phyloP scores from a whole-genome alignment of 495 filamentous ascomycete species.

The Hypoxylon crocopeplum region DNA sequence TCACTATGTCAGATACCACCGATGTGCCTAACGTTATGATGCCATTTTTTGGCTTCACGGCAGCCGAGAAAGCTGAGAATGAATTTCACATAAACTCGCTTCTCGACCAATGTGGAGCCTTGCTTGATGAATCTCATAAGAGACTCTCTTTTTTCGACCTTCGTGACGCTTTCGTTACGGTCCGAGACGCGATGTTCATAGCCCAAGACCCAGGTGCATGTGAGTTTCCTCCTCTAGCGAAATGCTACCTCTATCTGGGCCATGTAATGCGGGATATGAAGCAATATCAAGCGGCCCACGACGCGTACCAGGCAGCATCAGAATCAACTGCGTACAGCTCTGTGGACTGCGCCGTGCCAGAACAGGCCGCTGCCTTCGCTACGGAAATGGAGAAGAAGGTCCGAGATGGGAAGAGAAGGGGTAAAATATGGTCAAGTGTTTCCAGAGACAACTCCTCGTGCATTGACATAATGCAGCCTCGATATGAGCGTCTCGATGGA shows the following conservation, averaged over 20 bases:
- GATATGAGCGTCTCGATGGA: neutral
- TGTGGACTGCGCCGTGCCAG: constrained; percentile 7
- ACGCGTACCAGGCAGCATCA: constrained; percentile 18
- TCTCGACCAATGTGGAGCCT: neutral
- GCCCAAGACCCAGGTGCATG: constrained; percentile 29
- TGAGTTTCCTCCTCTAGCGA: constrained; percentile 28
- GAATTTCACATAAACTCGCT: constrained; percentile 1
- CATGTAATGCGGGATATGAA: constrained; percentile 21
- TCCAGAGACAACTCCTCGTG: neutral
- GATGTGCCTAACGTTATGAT: constrained; percentile 1
- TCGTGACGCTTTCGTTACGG: neutral
- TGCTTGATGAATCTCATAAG: constrained; percentile 42
- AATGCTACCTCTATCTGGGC: constrained; percentile 31
- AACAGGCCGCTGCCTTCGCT: constrained; percentile 2
- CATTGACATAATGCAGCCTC: neutral
- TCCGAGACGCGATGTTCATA: constrained; percentile 22
- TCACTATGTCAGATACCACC: neutral
- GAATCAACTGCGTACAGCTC: neutral
- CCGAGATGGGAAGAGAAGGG: constrained; percentile 13
- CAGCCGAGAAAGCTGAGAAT: constrained; percentile 10
- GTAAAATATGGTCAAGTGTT: constrained; percentile 11
- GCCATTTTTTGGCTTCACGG: constrained; percentile 10
- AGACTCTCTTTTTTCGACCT: constrained; percentile 37
- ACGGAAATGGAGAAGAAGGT: constrained; percentile 7
- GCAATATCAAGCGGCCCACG: constrained; percentile 7